A percentile compares a stretch with the other conserved stretches of the same genome.
Conservation (phyloP, 2,329 filamentous ascomycete species). For the Teratosphaeria viscida region DNA sequence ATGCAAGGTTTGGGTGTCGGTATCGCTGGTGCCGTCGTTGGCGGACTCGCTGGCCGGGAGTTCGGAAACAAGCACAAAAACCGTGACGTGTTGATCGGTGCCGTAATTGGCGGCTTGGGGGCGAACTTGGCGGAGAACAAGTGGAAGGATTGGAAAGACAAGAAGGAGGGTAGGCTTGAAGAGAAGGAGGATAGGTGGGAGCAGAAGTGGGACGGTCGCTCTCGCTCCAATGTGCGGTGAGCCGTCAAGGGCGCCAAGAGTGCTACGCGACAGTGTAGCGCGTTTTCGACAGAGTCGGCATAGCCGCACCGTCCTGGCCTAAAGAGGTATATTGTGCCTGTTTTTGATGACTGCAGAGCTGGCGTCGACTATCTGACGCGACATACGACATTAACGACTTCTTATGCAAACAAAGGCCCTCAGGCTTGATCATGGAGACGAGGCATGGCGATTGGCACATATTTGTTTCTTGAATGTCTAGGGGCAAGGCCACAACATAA, state of each 20-base stretch:
- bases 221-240: slow-evolving; percentile 1
- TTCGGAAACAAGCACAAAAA: slow-evolving; percentile 22
- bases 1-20: slow-evolving; percentile 22
- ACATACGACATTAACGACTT: not conserved
- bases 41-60: slow-evolving; percentile 23
- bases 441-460: not conserved
- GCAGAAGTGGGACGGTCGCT: slow-evolving; percentile 7
- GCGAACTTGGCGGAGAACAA: slow-evolving; percentile 26
- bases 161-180: slow-evolving; percentile 11
- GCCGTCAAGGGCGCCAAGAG: not conserved
- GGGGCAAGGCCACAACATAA: no score
- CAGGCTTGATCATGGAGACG: not conserved
- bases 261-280: not conserved
- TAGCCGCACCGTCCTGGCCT: not conserved
- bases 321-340: not conserved
- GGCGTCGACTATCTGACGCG: not conserved
- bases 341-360: not conserved
- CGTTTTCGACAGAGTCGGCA: not conserved
- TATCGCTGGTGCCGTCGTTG: slow-evolving; percentile 25
- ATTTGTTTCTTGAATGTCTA: no score
- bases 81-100: slow-evolving; percentile 25
- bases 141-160: slow-evolving; percentile 18
- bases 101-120: slow-evolving; percentile 24
- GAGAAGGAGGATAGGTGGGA: slow-evolving; percentile 11
- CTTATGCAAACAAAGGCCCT: not conserved